Evolutionary conservation across 2,329 filamentous ascomycete species (phyloP).

Genomic region (Colletotrichum sp.): DNA sequence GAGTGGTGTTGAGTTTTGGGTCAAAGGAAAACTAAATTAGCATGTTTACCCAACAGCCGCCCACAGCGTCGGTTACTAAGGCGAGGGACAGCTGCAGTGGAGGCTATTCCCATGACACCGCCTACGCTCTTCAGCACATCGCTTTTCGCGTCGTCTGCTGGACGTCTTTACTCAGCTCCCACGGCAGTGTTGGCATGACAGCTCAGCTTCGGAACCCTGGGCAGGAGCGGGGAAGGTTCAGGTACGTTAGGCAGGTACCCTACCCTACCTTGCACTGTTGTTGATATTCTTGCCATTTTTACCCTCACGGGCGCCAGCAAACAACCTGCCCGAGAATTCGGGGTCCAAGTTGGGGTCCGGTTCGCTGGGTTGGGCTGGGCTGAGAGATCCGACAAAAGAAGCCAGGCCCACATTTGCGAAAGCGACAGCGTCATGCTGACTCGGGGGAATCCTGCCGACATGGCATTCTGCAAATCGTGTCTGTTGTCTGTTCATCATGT

Average conservation of each 20-base stretch:
- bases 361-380: not conserved
- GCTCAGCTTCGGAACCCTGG: not conserved
- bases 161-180: not conserved
- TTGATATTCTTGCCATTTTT: not conserved
- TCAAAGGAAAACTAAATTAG: not conserved
- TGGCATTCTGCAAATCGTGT: not conserved
- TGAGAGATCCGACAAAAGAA: not conserved
- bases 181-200: not conserved
- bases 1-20: not conserved
- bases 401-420: not conserved
- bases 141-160: not conserved
- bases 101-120: not conserved
- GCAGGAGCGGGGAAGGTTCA: not conserved
- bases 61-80: not conserved
- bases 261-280: not conserved
- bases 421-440: slow-evolving; percentile 5
- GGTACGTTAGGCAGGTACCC: not conserved
- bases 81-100: not conserved
- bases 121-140: not conserved
- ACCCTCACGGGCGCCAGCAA: not conserved
- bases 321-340: not conserved
- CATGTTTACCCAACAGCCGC: not conserved
- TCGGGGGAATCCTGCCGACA: not conserved
- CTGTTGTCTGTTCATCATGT: not conserved
- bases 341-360: not conserved